Evolutionary conservation across 148 eudicot species (phyloP), one percentile per base, ranked within the genome.

Genomic region (Arctostaphylos glauca): DNA sequence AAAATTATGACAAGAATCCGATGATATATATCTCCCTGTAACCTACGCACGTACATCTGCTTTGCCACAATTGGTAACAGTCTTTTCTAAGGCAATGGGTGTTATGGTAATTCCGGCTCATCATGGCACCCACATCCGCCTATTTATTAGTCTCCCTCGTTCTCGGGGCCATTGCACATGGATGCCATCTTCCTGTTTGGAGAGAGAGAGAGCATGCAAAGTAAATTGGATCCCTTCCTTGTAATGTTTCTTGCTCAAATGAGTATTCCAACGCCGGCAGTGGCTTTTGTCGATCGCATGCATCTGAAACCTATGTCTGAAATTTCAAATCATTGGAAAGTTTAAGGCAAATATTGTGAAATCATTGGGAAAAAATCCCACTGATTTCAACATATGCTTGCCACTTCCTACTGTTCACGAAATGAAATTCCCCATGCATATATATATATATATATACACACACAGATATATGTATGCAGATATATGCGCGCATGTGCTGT

Each of bases 171-270:
- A 21, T 62, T 21, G 4, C 31, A 21, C 68, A 10, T 64, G 68
- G 71, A 25, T 21, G 71, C 16, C 38, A 31, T 31, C 38, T 31
- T 31, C 38, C 38, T 31, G 38, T 31, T 31, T 31, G 38, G 71
- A 46, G 50, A 64, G 80, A 49, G 81, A 44, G 50, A 56, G 43
- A 38, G 31, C 10, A 59, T 19, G 74, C 2, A 25, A 3, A 48
- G 55, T 2, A 15, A 31, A 7, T 25, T 54, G 44, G 60, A 59
- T 53, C 67, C 76, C 82, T 54, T 47, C 76, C 73, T 83, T 84
- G 86, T 71, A 81, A 86, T 56, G 81, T 83, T 86, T 83, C 85
- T 83, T 86, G 85, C 88, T 79, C 76, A 86, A 83, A 83, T 86
- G 85, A 83, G 88, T 83, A 83, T 86, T 80, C 83, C 83, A 78